Conservation (phyloP, 148 eudicot species). For the Cornus suecica region DNA sequence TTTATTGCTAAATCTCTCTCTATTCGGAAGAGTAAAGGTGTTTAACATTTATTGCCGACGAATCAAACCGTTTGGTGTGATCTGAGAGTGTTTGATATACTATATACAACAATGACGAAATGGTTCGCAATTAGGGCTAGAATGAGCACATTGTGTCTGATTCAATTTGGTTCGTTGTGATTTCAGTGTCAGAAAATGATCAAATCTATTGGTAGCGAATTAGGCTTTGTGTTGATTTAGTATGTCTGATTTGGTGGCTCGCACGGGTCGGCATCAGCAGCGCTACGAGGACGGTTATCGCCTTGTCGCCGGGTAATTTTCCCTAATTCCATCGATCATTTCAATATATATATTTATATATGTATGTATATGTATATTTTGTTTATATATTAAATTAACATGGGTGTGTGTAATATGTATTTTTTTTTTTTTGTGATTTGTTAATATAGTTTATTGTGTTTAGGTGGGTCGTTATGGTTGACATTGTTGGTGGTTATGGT, state of each 20-base stretch:
- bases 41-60: neutral
- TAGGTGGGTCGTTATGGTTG: neutral
- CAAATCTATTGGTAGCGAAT: neutral
- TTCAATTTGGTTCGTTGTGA: constrained; percentile 3
- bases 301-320: constrained; percentile 47
- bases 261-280: constrained; percentile 51
- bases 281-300: constrained; percentile 49
- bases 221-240: constrained; percentile 1
- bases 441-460: neutral
- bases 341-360: neutral
- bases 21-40: neutral
- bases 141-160: neutral
- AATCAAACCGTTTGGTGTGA: neutral
- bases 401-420: neutral
- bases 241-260: constrained; percentile 47
- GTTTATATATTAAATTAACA: neutral
- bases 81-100: neutral
- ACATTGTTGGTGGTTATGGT: neutral
- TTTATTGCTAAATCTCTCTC: too few species aligned
- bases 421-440: neutral
- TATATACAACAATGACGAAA: neutral
- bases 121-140: neutral
- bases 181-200: neutral
- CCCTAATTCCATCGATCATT: neutral
- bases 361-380: neutral